Conservation (phyloP, 331 rosid species). For the Quercus tomentella region DNA sequence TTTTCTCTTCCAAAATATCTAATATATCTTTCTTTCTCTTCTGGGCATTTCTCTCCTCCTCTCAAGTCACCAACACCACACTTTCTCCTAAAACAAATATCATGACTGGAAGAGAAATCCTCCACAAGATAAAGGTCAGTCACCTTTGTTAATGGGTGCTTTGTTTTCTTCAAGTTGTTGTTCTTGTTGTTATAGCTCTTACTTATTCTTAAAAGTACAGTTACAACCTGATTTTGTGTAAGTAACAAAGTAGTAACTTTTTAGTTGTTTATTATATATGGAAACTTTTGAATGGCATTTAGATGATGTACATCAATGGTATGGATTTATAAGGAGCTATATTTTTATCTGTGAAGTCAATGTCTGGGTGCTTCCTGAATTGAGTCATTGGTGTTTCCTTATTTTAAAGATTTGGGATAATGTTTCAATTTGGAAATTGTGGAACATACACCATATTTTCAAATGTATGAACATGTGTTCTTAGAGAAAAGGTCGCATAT, state of each 20-base stretch:
- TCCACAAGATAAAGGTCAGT: conserved; percentile 55
- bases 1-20: not conserved
- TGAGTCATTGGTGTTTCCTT: not conserved
- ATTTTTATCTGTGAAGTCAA: not conserved
- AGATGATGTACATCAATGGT: not conserved
- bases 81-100: not conserved
- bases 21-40: not conserved
- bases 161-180: not conserved
- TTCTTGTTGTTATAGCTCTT: not conserved
- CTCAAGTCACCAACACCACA: not conserved
- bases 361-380: not conserved
- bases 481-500: too few species aligned
- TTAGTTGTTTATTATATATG: not conserved
- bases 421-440: not conserved
- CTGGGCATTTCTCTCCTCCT: too few species aligned
- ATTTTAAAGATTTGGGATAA: not conserved
- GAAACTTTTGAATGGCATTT: not conserved
- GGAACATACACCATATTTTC: not conserved
- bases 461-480: not conserved
- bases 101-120: conserved; percentile 48
- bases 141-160: not conserved
- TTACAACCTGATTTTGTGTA: not conserved
- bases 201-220: not conserved
- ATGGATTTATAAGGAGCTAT: not conserved
- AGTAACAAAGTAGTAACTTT: not conserved